A percentile compares a stretch with the other conserved stretches of the same genome.
Evolutionary conservation across 371 early-diverging fungal genomes (phyloP).

Genomic region (Batkoa obscura): DNA sequence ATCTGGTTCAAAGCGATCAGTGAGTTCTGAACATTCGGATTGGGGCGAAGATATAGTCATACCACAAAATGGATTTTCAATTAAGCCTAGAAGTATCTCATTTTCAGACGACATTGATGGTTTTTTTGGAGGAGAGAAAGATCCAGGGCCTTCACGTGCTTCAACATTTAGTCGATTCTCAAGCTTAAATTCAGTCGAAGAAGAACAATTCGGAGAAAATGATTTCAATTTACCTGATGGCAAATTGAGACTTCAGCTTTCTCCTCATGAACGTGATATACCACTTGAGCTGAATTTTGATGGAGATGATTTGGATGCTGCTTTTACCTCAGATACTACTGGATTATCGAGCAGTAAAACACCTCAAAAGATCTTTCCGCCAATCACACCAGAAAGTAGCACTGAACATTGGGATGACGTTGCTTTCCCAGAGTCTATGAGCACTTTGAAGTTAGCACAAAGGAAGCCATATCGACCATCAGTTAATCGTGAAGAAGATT

Average conservation of each 20-base stretch:
- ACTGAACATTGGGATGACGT: slow-evolving; percentile 4
- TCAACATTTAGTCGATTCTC: slow-evolving; percentile 1
- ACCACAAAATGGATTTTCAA: neutral
- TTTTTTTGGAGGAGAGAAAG: slow-evolving; percentile 2
- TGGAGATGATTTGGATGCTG: neutral
- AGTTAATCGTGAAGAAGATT: neutral
- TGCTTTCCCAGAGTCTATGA: neutral
- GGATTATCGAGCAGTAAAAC: neutral
- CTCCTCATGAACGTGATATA: neutral
- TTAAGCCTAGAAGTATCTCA: neutral
- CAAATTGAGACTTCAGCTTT: neutral
- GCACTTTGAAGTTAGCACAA: neutral
- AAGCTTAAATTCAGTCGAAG: slow-evolving; percentile 4
- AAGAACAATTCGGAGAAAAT: neutral
- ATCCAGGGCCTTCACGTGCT: slow-evolving; percentile 1
- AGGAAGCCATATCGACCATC: slow-evolving; percentile 1
- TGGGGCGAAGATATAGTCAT: slow-evolving; percentile 5
- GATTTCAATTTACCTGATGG: slow-evolving; percentile 3
- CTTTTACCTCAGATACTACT: neutral
- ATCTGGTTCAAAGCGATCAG: neutral
- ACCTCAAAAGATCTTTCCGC: neutral
- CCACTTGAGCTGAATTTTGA: slow-evolving; percentile 1
- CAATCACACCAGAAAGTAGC: slow-evolving; percentile 1
- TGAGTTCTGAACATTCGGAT: neutral
- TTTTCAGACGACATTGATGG: slow-evolving; percentile 1